Evolutionary conservation across 192 early-diverging fungal genomes (phyloP), one percentile per base, ranked within the genome.

Genomic region (Mortierella alpina): DNA sequence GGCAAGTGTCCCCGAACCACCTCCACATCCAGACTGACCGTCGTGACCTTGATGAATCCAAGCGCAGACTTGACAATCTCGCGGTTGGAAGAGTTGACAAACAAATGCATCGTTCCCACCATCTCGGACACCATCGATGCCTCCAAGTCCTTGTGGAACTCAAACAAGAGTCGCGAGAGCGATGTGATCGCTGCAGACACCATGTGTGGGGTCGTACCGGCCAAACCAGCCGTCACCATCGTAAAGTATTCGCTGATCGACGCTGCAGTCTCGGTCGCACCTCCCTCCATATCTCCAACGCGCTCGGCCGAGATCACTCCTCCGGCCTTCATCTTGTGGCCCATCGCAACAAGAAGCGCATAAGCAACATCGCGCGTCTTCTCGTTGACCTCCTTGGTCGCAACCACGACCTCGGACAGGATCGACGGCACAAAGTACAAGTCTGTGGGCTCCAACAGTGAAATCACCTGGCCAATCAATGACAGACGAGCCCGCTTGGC

Each of bases 151-250:
- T 88, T 88, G 63, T 90, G 87, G 88, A 98, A 98, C 85, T 99
- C 98, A 58, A 97, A 99, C 65, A 98, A 68, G n/a, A 95, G 84
- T 15, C 97, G 86, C 7, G 93, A 92, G 22, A 98, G 76, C 11
- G 93, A 89, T 1, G 94, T 90, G 40, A 98, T 91, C 0, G 97
- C 90, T 5, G 98, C 98, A 70, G 92, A 93, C 49, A 97, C 93
- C 96, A 99, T 98, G 61, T 94, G 89, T 6, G 94, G 86, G 13
- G 95, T 95, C 45, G 90, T 88, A n/a, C 94, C 96, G 1, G 93
- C 96, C 77, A 99, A 87, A 82, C 97, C 98, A 40, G 98, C 98
- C 7, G 90, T 88, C 5, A 97, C 92, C 95, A 99, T 98, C 58
- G 91, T 93, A 74, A 98, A 93, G 59, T 90, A 98, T 82, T 98